Base-by-base conservation (phyloP, 495 filamentous ascomycete species). In the Penicillium riverlandense region DNA sequence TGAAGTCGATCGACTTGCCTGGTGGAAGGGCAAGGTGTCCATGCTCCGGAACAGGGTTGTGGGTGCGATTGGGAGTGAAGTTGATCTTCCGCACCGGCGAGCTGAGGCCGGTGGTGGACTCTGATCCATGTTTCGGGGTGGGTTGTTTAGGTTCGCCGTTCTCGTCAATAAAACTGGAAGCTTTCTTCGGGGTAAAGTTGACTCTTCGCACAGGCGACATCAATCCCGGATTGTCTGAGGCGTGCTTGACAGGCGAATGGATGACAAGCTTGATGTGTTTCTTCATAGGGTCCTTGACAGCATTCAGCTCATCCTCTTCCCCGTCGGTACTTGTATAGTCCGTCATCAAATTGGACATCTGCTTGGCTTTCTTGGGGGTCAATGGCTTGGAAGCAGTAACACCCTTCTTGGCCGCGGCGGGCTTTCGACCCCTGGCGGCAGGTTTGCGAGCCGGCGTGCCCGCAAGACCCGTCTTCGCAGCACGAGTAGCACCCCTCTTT, bases 281-380 rank as follows among this genome's bases (percentile, higher is more conserved):
- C 37, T 53, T 69, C 22, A 62, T 43, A 2, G 65, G 61, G 30
- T 64, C 62, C 51, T 75, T 77, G n/a, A 52, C 58, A 0, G 54
- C 55, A 33, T 50, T 63, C 35, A 76, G 52, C 50, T 79, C 74
- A 52, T 78, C 75, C 9, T 78, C 76, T 36, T 76, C 74, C 4
- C 61, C 65, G 45, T 72, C 66, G 4, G 61, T 69, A 47, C 62
- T 67, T 1, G 58, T 60, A 39, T 69, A 73, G 1, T 63, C 55
- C 7, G 66, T 62, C 8, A 68, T 52, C 8, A 62, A 61, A 48
- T 75, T 76, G 16, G 72, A 66, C 27, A 78, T 62, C 44, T 79
- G 76, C 35, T 62, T 74, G 28, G 65, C 60, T 51, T 78, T 79
- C 59, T 79, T 78, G 6, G 76, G 76, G 7, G 76, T 78, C n/a